These are phyloP conservation scores for Gonapodya prolifera DNA, from an alignment of 192 early-diverging fungal species.

Conservation along the genomic window DNA sequence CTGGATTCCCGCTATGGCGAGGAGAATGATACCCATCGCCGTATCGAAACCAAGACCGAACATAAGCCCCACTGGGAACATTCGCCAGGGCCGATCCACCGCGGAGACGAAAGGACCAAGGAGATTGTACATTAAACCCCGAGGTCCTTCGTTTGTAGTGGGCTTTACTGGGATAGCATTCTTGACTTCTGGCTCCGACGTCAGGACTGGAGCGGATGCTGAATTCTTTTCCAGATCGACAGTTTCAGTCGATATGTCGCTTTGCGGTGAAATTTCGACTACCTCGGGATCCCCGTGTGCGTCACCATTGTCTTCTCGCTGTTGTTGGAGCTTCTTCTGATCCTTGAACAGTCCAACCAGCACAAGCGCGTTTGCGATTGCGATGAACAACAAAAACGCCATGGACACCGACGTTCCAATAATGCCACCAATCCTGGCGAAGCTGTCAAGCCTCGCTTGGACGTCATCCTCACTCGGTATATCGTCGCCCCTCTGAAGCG, in stretches of 20 bases:
- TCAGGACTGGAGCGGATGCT: too few relatives aligned
- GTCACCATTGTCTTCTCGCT: background rate
- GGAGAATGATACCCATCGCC: conserved; percentile 45
- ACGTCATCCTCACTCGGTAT: too few relatives aligned
- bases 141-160: conserved; percentile 60
- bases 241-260: too few relatives aligned
- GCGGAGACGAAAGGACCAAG: background rate
- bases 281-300: background rate
- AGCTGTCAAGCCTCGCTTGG: too few relatives aligned
- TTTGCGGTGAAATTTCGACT: too few relatives aligned
- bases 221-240: too few relatives aligned
- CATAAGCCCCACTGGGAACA: conserved; percentile 31
- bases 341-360: background rate
- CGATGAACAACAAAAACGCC: conserved; percentile 46
- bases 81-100: background rate
- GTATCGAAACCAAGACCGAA: conserved; percentile 69
- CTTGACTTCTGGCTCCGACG: conserved; percentile 24
- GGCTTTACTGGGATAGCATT: conserved; percentile 13
- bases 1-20: conserved; percentile 43
- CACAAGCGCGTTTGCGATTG: conserved; percentile 26
- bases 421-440: conserved; percentile 30
- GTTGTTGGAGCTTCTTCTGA: background rate
- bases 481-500: too few relatives aligned
- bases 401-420: conserved; percentile 48
- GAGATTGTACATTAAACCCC: conserved; percentile 4